Conservation (phyloP, 495 filamentous ascomycete species). For the Hypomontagnella submonticulosa region DNA sequence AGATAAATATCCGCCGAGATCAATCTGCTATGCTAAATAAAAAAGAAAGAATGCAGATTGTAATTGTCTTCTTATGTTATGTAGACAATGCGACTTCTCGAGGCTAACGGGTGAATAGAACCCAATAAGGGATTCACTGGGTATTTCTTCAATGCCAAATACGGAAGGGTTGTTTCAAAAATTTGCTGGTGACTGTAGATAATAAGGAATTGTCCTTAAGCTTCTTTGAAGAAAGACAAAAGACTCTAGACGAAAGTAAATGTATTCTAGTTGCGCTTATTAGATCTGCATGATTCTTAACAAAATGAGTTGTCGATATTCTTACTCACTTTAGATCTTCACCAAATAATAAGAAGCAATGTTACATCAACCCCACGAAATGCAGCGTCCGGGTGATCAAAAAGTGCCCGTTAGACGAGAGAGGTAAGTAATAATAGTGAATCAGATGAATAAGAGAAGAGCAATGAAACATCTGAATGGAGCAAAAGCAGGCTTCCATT, state of each 20-base stretch:
- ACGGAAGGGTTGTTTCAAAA: too few relatives aligned
- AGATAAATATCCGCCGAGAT: too few relatives aligned
- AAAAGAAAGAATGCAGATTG: slow-evolving; percentile 9
- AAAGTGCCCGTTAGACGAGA: background rate
- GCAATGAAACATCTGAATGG: background rate
- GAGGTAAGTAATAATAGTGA: background rate
- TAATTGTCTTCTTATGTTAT: slow-evolving; percentile 6
- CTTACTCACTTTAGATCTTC: slow-evolving; percentile 19
- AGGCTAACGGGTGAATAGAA: too few relatives aligned
- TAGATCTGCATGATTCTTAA: slow-evolving; percentile 9
- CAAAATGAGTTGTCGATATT: background rate
- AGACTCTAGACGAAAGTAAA: background rate
- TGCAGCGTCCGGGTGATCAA: background rate
- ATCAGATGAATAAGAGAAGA: background rate
- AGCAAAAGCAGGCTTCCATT: slow-evolving; percentile 6
- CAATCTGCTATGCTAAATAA: background rate
- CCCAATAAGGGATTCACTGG: too few relatives aligned
- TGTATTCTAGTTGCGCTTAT: slow-evolving; percentile 6
- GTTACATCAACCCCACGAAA: background rate
- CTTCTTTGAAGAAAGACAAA: slow-evolving; percentile 5
- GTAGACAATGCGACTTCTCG: too few relatives aligned
- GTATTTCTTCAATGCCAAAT: too few relatives aligned
- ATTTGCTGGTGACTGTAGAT: too few relatives aligned
- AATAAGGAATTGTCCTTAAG: background rate
- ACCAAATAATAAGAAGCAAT: background rate